Conservation (phyloP, 2,329 filamentous ascomycete genomes). For the Myotisia sp. region DNA sequence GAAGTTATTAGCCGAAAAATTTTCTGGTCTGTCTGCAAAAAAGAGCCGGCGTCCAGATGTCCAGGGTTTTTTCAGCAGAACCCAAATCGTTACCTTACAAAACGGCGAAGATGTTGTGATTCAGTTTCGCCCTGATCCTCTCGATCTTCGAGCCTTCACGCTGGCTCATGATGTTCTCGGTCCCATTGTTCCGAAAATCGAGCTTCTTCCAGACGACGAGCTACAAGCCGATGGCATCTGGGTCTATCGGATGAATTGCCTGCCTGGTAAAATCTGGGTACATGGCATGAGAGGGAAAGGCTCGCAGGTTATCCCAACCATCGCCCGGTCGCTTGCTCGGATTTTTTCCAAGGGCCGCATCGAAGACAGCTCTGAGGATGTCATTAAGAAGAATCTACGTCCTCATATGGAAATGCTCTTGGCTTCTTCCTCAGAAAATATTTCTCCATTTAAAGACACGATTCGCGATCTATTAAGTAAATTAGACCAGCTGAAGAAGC, state of each 20-base stretch:
- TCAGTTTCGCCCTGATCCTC: not conserved
- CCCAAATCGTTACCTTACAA: conserved; percentile 7
- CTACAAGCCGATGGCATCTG: not conserved
- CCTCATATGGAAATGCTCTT: too few relatives aligned
- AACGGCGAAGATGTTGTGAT: conserved; percentile 8
- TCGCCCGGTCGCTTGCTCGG: too few relatives aligned
- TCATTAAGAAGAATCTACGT: too few relatives aligned
- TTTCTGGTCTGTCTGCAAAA: too few relatives aligned
- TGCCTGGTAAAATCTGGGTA: not conserved
- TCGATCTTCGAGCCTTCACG: not conserved
- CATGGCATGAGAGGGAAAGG: not conserved
- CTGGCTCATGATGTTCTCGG: not conserved
- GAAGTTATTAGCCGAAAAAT: too few relatives aligned
- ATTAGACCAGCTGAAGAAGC: too few relatives aligned
- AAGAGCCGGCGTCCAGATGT: too few relatives aligned
- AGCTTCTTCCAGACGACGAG: not conserved
- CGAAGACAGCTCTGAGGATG: too few relatives aligned
- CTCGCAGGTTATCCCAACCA: not conserved
- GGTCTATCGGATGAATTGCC: not conserved
- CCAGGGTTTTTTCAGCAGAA: conserved; percentile 13
- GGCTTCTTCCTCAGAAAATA: too few relatives aligned
- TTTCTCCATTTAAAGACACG: too few relatives aligned
- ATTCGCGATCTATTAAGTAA: too few relatives aligned
- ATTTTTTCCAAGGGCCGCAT: too few relatives aligned
- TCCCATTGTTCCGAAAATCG: not conserved